phyloP scores from a whole-genome alignment of 805 yeast species.

The Candida oleophila region DNA sequence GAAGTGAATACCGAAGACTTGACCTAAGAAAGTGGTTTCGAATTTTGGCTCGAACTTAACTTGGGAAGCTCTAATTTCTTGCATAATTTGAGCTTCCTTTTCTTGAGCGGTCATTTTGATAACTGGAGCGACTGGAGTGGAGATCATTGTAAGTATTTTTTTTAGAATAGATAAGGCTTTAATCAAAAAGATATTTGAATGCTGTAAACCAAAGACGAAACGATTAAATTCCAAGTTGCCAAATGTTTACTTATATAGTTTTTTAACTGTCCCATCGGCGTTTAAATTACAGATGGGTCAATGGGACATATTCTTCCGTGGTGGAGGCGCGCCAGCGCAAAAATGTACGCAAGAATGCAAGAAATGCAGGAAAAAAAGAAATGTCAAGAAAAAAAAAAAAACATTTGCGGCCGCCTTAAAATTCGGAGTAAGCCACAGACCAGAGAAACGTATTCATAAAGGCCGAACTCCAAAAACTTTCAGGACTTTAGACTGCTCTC shows the following conservation, averaged over 20 bases:
- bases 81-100: conserved; percentile 47
- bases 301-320: conserved; percentile 1
- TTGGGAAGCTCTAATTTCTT: conserved; percentile 37
- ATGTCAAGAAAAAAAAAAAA: background rate
- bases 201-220: background rate
- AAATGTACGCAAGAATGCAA: background rate
- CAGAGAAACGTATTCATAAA: background rate
- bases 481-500: background rate
- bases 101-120: conserved; percentile 36
- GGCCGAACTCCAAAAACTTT: background rate
- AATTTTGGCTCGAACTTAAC: conserved; percentile 39
- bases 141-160: background rate
- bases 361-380: background rate
- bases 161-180: background rate
- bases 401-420: background rate
- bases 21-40: conserved; percentile 41
- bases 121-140: conserved; percentile 2
- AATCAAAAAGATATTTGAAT: background rate
- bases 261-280: background rate
- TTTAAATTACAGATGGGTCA: background rate
- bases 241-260: background rate
- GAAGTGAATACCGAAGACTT: conserved; percentile 37
- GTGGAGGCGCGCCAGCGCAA: background rate
- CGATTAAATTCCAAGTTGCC: background rate
- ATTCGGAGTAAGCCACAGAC: background rate